Evolutionary conservation across 805 yeast species (phyloP).

Genomic region (Kodamaea kaohsiungensis): DNA sequence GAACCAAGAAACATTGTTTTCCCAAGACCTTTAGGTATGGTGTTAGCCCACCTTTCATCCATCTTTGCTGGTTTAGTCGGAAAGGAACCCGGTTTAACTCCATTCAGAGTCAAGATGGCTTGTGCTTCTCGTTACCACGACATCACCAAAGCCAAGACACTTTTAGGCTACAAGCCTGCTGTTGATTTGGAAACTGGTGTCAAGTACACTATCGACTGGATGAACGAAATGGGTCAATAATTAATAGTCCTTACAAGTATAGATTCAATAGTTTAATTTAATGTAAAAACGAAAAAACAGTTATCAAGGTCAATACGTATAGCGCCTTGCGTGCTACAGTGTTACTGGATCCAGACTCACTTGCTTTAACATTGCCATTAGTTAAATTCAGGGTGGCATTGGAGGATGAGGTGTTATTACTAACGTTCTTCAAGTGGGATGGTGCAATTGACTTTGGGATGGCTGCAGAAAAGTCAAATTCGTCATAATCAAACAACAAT

Average conservation of each 20-base stretch:
- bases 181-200: constrained; percentile 82
- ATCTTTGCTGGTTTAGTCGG: constrained; percentile 67
- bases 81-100: constrained; percentile 91
- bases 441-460: neutral
- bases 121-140: constrained; percentile 95
- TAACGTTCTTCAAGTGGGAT: neutral
- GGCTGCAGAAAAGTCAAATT: neutral
- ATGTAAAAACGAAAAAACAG: neutral
- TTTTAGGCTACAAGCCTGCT: constrained; percentile 78
- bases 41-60: constrained; percentile 79
- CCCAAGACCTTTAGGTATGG: constrained; percentile 72
- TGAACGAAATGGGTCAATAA: constrained; percentile 59
- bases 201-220: constrained; percentile 77
- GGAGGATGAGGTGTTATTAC: neutral
- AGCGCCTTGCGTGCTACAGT: neutral
- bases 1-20: constrained; percentile 70
- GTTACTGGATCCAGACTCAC: neutral
- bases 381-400: neutral
- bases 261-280: neutral
- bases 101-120: constrained; percentile 89
- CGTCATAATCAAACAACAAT: constrained; percentile 7
- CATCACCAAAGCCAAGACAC: constrained; percentile 77
- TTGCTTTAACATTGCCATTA: neutral
- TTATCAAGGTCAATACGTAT: neutral
- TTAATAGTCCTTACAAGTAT: neutral